phyloP scores from a whole-genome alignment of 768 basidiomycete genomes.

The Baorangia bicolor region DNA sequence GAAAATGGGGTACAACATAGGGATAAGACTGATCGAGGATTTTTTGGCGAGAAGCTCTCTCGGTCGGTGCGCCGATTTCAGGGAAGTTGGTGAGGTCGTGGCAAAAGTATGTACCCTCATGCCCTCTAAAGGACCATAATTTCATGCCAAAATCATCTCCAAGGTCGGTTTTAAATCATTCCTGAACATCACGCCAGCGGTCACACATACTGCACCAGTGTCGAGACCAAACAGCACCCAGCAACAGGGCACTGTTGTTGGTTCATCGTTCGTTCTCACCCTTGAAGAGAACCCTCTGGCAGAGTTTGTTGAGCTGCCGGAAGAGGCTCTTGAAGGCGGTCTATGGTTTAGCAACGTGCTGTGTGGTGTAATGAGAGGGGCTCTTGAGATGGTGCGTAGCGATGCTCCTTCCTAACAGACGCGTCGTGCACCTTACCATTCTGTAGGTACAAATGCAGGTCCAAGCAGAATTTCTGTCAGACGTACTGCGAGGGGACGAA shows the following conservation, averaged over 20 bases:
- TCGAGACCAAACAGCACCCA: constrained; percentile 45
- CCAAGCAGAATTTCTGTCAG: constrained; percentile 83
- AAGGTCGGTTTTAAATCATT: constrained; percentile 99
- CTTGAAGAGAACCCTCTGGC: constrained; percentile 96
- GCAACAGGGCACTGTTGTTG: constrained; percentile 42
- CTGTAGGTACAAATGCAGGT: constrained; percentile 93
- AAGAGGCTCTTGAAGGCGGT: constrained; percentile 88
- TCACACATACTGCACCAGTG: constrained; percentile 65
- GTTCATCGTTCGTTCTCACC: constrained; percentile 75
- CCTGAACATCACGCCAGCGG: constrained; percentile 83
- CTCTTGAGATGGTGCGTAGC: constrained; percentile 87
- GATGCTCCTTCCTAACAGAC: neutral
- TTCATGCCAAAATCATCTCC: neutral
- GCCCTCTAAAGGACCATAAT: neutral
- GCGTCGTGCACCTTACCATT: constrained; percentile 15
- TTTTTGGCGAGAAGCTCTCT: constrained; percentile 92
- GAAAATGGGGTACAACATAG: constrained; percentile 99
- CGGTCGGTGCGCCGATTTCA: constrained; percentile 90
- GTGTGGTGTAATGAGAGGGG: constrained; percentile 90
- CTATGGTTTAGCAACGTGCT: constrained; percentile 97
- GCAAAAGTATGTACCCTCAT: constrained; percentile 64
- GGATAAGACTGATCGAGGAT: constrained; percentile 93
- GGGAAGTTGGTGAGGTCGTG: constrained; percentile 92
- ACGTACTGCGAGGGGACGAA: constrained; percentile 91
- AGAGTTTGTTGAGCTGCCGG: constrained; percentile 96